Evolutionary conservation across 495 filamentous ascomycete genomes (phyloP).

Genomic region (Tuber brumale): DNA sequence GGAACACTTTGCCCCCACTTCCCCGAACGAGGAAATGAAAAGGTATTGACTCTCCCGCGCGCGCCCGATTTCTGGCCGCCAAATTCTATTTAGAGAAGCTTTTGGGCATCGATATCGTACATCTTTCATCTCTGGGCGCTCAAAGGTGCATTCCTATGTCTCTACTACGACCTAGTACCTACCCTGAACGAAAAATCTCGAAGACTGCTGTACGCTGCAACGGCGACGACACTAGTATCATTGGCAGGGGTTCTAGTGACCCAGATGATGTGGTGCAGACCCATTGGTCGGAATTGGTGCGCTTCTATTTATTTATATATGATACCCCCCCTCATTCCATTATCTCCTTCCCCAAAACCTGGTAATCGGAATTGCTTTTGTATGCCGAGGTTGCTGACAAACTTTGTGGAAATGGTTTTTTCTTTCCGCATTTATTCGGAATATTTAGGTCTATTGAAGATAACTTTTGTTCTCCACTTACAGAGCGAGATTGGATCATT

Average conservation of each 20-base stretch:
- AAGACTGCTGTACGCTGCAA: constrained; percentile 24
- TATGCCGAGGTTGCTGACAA: background rate
- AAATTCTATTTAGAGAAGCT: constrained; percentile 16
- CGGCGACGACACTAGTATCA: constrained; percentile 15
- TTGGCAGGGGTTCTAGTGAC: constrained; percentile 22
- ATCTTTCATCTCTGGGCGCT: constrained; percentile 26
- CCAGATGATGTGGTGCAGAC: constrained; percentile 28
- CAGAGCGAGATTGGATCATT: constrained; percentile 25
- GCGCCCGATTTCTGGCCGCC: background rate
- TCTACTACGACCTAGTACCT: constrained; percentile 33
- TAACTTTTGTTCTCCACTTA: constrained; percentile 32
- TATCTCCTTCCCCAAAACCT: background rate
- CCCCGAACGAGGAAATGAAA: background rate
- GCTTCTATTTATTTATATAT: background rate
- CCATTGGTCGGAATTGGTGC: constrained; percentile 28
- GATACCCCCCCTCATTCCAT: background rate
- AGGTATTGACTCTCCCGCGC: background rate
- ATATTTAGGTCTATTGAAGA: constrained; percentile 17
- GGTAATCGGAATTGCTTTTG: background rate
- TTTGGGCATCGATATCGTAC: constrained; percentile 31
- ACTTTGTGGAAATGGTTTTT: background rate
- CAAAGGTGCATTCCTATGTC: constrained; percentile 32
- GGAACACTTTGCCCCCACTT: background rate
- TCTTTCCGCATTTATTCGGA: background rate
- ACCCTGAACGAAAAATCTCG: constrained; percentile 27